Evolutionary conservation across 1,284 basidiomycete species (phyloP), one percentile per base, ranked within the genome.

Genomic region (Ceratobasidium sp.): DNA sequence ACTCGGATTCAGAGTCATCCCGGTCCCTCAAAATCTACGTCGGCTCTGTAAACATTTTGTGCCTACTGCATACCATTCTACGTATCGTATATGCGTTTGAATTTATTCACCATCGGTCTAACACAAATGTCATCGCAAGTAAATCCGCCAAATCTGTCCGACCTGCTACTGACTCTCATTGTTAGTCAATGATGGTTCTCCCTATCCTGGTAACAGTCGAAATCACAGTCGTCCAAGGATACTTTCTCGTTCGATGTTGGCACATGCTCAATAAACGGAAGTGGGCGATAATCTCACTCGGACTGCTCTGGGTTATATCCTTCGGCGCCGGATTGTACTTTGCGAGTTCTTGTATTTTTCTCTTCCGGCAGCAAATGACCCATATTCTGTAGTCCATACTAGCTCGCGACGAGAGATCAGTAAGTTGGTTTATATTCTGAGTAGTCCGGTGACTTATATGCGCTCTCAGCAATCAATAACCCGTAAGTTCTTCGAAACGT

Each of bases 181-280:
- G 10, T 8, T 22, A 47, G 45, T 22, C 8, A 8, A 22, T 12
- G 6, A 15, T 47, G 10, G 20, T 22, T 20, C 45, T 47, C n/a
- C 45, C 45, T 12, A 6, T 47, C 13, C 10, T 47, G 45, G 20
- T 47, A 7, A 47, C 45, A 7, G 7, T 47, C 1, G 95, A 97
- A 71, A 79, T 86, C 0, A 90, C 96, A 73, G 88, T 97, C 74
- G 96, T 97, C 67, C 89, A 92, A 74, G 88, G 89, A 20, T 47
- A 47, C n/a, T 47, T 47, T 20, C n/a, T 47, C 7, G 10, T 20
- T 22, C 8, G 45, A 47, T 47, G 45, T 47, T 47, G 45, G 45
- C 10, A 6, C 22, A 47, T 47, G 10, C 10, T 47, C 13, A 7
- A 8, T 22, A 47, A 20, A 22, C 8, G n/a, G 10, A 12, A 12